phyloP scores from a whole-genome alignment of 768 basidiomycete species.

The Gelatoporia subvermispora region DNA sequence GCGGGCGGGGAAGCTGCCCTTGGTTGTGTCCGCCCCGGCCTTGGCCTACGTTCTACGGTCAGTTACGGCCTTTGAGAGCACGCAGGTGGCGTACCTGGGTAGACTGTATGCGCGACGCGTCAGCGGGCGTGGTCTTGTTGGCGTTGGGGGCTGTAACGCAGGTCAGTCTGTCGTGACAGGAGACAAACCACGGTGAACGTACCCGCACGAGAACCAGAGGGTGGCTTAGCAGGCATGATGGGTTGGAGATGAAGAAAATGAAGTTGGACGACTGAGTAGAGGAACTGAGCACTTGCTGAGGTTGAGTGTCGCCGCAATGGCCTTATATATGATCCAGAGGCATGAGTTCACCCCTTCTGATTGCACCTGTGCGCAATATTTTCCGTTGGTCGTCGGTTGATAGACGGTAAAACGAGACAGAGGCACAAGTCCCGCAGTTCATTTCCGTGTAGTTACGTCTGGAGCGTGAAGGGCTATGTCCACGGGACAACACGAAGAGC shows the following conservation, averaged over 20 bases:
- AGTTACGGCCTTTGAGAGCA: background rate
- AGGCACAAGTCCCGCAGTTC: too few species aligned
- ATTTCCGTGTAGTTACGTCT: too few species aligned
- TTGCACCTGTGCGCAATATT: too few species aligned
- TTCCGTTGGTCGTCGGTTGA: too few species aligned
- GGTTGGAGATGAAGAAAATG: background rate
- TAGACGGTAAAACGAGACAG: too few species aligned
- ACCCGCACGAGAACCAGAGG: conserved; percentile 10
- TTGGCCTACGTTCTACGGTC: conserved; percentile 17
- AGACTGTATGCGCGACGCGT: conserved; percentile 22
- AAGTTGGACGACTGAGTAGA: background rate
- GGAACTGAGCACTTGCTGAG: background rate
- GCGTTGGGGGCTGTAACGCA: conserved; percentile 6
- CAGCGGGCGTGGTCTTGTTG: conserved; percentile 16
- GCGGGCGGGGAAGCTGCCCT: conserved; percentile 23
- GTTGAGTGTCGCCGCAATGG: too few species aligned
- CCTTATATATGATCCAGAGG: too few species aligned
- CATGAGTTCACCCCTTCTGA: too few species aligned
- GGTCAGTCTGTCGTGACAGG: background rate
- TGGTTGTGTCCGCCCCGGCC: conserved; percentile 22
- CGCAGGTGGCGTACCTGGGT: conserved; percentile 17
- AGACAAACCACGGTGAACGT: background rate
- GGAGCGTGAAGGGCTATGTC: too few species aligned
- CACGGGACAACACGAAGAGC: too few species aligned
- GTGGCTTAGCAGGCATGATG: conserved; percentile 10